phyloP scores from a whole-genome alignment of 345 rosid genomes.

The Physaria fendleri region DNA sequence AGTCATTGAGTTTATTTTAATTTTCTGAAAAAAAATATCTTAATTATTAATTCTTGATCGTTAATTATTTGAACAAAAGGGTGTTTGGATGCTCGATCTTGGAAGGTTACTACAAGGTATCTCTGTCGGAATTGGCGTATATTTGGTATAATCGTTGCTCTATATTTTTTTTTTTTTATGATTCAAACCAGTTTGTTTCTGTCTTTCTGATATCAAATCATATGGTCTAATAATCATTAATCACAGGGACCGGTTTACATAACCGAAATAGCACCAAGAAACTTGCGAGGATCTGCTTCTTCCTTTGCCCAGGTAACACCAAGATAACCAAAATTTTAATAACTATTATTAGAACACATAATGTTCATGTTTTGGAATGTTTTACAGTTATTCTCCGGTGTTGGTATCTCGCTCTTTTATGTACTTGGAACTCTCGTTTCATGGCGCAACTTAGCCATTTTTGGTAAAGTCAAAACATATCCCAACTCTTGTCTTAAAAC shows the following conservation, averaged over 20 bases:
- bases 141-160: constrained; percentile 51
- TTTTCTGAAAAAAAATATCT: neutral
- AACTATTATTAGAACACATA: neutral
- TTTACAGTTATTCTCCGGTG: constrained; percentile 20
- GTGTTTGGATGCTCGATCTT: constrained; percentile 48
- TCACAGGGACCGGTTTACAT: constrained; percentile 29
- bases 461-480: too few species aligned
- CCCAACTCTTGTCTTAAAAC: too few species aligned
- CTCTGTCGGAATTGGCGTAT: constrained; percentile 61
- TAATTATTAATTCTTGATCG: neutral
- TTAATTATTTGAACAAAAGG: constrained; percentile 42
- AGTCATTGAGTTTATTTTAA: neutral
- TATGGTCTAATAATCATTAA: neutral
- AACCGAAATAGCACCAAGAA: constrained; percentile 24
- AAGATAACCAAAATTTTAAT: constrained; percentile 1
- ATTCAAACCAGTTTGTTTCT: too few species aligned
- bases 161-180: neutral
- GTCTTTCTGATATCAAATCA: neutral
- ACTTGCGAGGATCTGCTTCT: constrained; percentile 29
- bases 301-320: constrained; percentile 19
- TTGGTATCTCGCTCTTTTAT: constrained; percentile 24
- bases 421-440: constrained; percentile 17
- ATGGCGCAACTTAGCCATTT: constrained; percentile 31
- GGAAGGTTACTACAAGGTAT: constrained; percentile 65
- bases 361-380: neutral